Base-by-base conservation (phyloP, 768 basidiomycete species). In the Dioszegia aurantiaca region DNA sequence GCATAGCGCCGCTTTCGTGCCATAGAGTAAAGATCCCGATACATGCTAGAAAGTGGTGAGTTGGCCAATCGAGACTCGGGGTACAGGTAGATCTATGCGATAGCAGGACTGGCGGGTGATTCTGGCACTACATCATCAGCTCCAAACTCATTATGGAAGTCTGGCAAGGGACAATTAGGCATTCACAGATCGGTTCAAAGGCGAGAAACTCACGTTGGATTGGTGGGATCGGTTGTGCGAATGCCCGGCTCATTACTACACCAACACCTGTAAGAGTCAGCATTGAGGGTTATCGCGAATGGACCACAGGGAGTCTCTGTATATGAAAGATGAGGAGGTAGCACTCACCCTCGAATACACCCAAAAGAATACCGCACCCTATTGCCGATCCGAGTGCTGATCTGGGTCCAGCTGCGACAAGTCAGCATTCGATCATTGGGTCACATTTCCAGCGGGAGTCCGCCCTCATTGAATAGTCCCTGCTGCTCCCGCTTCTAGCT, bases 251-350 rank as follows among this genome's bases (percentile, higher is more conserved):
- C 61, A 97, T 80, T 24, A 98, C 81, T 8, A 98, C 93, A 66
- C 94, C 94, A 21, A 97, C 91, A 70, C 93, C 93, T 78, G 88
- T n/a, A n/a, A n/a, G n/a, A n/a, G n/a, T n/a, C n/a, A n/a, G n/a
- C n/a, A n/a, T n/a, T n/a, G n/a, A n/a, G n/a, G 72, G 12, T 92
- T 89, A 12, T 91, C 88, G 60, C 39, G 24, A 17, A 16, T 28
- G 14, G 41, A 21, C 55, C 31, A 60, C 36, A 49, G 30, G 17
- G 12, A 40, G 8, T 33, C 6, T 33, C 6, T 14, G 33, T 33
- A 14, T 33, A 33, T 33, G 14, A 33, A 14, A 6, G 14, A 33
- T 33, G 28, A 30, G 53, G 53, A 27, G 24, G 46, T 39, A 46
- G 26, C 5, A 57, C 63, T 52, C 55, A 67, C 75, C 74, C 56